Evolutionary conservation across 2,329 filamentous ascomycete genomes (phyloP).

Genomic region (Hymenoscyphus scutula): DNA sequence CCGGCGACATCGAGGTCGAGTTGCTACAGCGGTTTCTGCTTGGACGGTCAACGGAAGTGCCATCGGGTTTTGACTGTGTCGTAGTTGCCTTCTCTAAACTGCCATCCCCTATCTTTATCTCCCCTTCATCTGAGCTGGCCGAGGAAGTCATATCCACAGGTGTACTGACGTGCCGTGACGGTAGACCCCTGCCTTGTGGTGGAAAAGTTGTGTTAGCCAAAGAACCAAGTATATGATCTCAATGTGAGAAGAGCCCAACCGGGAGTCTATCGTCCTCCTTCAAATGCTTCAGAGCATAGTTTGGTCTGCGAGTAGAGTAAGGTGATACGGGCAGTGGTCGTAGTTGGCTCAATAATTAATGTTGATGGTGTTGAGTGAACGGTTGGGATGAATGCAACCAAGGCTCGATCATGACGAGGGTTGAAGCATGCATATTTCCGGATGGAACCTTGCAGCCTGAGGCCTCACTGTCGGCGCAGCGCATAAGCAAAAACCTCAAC

Average conservation of each 20-base stretch:
- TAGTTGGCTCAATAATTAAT: background rate
- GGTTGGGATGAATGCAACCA: background rate
- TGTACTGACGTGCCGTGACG: conserved; percentile 24
- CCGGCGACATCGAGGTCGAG: conserved; percentile 37
- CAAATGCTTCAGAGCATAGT: conserved; percentile 35
- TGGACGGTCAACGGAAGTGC: conserved; percentile 87
- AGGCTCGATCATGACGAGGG: background rate
- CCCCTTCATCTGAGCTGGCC: conserved; percentile 79
- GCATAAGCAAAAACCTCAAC: conserved; percentile 10
- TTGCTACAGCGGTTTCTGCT: conserved; percentile 65
- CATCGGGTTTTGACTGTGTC: conserved; percentile 72
- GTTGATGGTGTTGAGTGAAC: background rate
- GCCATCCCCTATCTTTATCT: conserved; percentile 81
- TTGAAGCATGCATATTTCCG: too few species aligned
- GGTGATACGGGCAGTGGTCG: conserved; percentile 1
- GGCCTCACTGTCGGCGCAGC: too few species aligned
- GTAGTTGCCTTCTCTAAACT: conserved; percentile 84
- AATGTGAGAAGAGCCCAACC: conserved; percentile 41
- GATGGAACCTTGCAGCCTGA: too few species aligned
- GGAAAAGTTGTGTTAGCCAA: conserved; percentile 38
- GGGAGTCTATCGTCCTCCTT: conserved; percentile 38
- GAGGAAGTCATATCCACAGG: conserved; percentile 45
- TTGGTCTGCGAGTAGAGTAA: background rate
- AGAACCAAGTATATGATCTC: conserved; percentile 35
- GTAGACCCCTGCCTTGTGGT: conserved; percentile 36